These are phyloP conservation scores for Cadophora sp. DNA, from an alignment of 2,329 filamentous ascomycete species.

Conservation along the genomic window DNA sequence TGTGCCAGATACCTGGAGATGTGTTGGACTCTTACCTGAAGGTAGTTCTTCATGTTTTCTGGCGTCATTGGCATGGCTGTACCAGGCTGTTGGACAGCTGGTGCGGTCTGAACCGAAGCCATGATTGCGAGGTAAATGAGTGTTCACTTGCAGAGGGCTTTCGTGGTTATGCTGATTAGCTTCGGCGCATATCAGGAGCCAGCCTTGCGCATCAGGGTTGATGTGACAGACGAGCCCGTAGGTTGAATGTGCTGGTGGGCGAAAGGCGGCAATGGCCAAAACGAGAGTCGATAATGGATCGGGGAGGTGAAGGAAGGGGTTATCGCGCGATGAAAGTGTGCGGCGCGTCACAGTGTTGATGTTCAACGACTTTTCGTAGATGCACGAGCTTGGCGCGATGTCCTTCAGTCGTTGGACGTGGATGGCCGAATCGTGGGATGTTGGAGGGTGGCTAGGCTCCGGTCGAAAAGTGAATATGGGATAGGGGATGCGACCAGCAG, in stretches of 20 bases:
- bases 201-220: constrained; percentile 46
- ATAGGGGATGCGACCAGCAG: constrained; percentile 27
- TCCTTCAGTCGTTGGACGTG: constrained; percentile 27
- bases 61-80: constrained; percentile 65
- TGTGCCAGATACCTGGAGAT: constrained; percentile 10
- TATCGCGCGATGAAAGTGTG: constrained; percentile 36
- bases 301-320: constrained; percentile 26
- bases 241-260: constrained; percentile 34
- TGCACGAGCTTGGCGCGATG: constrained; percentile 45
- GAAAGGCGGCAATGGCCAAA: constrained; percentile 26
- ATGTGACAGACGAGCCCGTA: constrained; percentile 27
- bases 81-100: constrained; percentile 71
- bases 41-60: constrained; percentile 79
- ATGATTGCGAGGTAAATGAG: constrained; percentile 56
- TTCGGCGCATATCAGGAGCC: constrained; percentile 45
- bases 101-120: constrained; percentile 80
- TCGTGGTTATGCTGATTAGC: constrained; percentile 32
- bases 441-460: constrained; percentile 5
- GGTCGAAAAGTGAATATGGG: constrained; percentile 2
- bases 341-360: constrained; percentile 44
- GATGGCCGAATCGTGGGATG: constrained; percentile 30
- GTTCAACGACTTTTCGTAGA: constrained; percentile 41
- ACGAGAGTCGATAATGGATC: constrained; percentile 26
- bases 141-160: constrained; percentile 26
- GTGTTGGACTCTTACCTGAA: constrained; percentile 57